Conservation (phyloP, 495 filamentous ascomycete species). For the Hyaloscypha finlandica region DNA sequence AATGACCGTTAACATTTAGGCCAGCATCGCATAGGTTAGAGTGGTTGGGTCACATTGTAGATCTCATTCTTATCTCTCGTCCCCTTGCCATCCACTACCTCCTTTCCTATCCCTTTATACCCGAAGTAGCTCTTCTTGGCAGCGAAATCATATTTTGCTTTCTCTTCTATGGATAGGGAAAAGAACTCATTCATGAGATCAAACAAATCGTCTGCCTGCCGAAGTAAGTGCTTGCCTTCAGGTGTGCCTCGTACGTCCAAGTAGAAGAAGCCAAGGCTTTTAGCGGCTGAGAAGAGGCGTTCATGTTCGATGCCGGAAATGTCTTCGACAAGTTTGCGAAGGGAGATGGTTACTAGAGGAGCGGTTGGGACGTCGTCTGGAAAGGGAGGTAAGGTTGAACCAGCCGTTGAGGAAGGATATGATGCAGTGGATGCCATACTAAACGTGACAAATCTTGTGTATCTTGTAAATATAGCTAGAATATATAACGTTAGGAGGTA, state of each 20-base stretch:
- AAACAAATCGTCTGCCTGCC: slow-evolving; percentile 49
- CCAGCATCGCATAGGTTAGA: not conserved
- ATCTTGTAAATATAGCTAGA: no score
- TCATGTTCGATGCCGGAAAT: slow-evolving; percentile 36
- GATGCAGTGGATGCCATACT: no score
- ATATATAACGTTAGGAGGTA: no score
- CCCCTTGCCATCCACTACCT: slow-evolving; percentile 50
- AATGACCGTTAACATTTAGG: not conserved
- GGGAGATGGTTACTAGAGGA: slow-evolving; percentile 54
- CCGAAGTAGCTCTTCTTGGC: slow-evolving; percentile 40
- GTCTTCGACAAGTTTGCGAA: slow-evolving; percentile 47
- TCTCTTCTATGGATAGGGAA: slow-evolving; percentile 50
- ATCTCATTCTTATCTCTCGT: slow-evolving; percentile 58
- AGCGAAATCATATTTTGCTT: slow-evolving; percentile 50
- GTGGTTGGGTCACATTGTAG: slow-evolving; percentile 49
- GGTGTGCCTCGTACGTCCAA: slow-evolving; percentile 49
- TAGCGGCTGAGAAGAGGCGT: slow-evolving; percentile 49
- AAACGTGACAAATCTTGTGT: no score
- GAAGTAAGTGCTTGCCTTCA: slow-evolving; percentile 47
- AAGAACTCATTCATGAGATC: slow-evolving; percentile 47
- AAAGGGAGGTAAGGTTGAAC: slow-evolving; percentile 36
- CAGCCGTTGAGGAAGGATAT: not conserved
- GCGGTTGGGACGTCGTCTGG: slow-evolving; percentile 54
- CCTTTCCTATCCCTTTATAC: slow-evolving; percentile 56
- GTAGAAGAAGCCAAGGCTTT: slow-evolving; percentile 66